A percentile compares a stretch with the other conserved stretches of the same genome.
phyloP scores from a whole-genome alignment of 176 grass and related monocot species.

The Panicum miliaceum region DNA sequence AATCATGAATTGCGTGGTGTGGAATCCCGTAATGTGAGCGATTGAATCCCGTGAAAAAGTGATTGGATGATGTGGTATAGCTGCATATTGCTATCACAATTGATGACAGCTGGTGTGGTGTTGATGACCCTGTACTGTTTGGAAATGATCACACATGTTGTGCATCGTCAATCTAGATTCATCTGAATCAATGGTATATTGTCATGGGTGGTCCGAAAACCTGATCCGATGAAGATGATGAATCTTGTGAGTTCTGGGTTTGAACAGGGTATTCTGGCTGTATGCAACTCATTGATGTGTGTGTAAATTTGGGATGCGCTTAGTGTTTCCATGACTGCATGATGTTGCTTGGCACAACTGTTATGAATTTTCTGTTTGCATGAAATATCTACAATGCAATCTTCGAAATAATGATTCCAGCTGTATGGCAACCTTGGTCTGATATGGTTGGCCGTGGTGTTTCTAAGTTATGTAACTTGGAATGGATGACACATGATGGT shows the following conservation, averaged over 20 bases:
- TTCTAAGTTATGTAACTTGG: slow-evolving; percentile 9
- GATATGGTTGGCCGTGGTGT: slow-evolving; percentile 2
- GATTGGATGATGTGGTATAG: slow-evolving; percentile 42
- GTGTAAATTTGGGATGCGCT: slow-evolving; percentile 26
- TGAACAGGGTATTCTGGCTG: slow-evolving; percentile 33
- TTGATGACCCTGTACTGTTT: neutral
- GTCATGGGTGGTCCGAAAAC: slow-evolving; percentile 10
- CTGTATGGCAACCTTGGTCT: slow-evolving; percentile 33
- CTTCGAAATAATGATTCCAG: neutral
- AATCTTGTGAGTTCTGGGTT: slow-evolving; percentile 35
- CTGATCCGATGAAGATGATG: slow-evolving; percentile 32
- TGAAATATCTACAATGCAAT: slow-evolving; percentile 22
- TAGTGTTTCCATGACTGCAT: slow-evolving; percentile 19
- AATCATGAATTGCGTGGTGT: slow-evolving; percentile 48
- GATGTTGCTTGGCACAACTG: neutral
- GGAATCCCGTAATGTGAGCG: slow-evolving; percentile 26
- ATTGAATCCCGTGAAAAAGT: slow-evolving; percentile 21
- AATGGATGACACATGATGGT: slow-evolving; percentile 32
- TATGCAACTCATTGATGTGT: slow-evolving; percentile 33
- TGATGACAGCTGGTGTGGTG: slow-evolving; percentile 24
- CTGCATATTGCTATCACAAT: neutral
- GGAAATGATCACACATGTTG: slow-evolving; percentile 18
- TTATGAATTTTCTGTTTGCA: neutral
- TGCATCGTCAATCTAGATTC: slow-evolving; percentile 1
- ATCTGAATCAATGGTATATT: slow-evolving; percentile 16